These are phyloP conservation scores for Leishmania turanica DNA, from an alignment of 208 protist genomes.

Conservation along the genomic window DNA sequence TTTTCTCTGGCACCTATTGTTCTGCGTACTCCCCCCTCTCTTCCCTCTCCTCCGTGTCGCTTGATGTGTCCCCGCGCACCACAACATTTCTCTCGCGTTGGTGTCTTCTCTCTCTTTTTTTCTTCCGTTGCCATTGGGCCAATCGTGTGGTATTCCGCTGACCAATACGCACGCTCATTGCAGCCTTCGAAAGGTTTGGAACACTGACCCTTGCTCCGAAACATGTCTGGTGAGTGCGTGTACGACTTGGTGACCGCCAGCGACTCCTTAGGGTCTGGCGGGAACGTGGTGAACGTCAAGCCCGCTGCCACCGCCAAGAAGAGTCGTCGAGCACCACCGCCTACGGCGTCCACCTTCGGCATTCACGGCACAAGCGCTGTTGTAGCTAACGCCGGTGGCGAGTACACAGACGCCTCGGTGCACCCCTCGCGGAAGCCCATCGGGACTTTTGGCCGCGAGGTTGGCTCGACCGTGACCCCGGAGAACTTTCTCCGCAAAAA, in stretches of 20 bases:
- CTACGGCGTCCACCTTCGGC: slow-evolving; percentile 88
- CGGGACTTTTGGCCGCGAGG: slow-evolving; percentile 78
- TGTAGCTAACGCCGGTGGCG: slow-evolving; percentile 79
- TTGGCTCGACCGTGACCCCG: slow-evolving; percentile 61
- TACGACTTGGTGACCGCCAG: slow-evolving; percentile 77
- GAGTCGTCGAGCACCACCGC: slow-evolving; percentile 55
- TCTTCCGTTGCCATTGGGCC: neutral
- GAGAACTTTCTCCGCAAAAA: slow-evolving; percentile 82
- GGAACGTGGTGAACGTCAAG: neutral
- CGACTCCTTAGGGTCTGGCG: slow-evolving; percentile 12
- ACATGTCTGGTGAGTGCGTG: slow-evolving; percentile 90
- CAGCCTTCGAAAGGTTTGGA: neutral
- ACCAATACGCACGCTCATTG: slow-evolving; percentile 7
- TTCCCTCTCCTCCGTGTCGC: neutral
- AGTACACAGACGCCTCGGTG: slow-evolving; percentile 74
- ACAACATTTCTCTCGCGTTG: neutral
- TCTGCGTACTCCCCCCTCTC: neutral
- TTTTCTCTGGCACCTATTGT: neutral
- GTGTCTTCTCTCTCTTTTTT: neutral
- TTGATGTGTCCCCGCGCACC: neutral
- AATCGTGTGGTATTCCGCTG: neutral
- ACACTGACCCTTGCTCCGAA: neutral
- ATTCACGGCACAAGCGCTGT: slow-evolving; percentile 87
- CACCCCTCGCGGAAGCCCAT: slow-evolving; percentile 83
- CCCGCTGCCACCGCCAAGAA: slow-evolving; percentile 32